phyloP scores from a whole-genome alignment of 306 rosid genomes.

The Luffa aegyptiaca region DNA sequence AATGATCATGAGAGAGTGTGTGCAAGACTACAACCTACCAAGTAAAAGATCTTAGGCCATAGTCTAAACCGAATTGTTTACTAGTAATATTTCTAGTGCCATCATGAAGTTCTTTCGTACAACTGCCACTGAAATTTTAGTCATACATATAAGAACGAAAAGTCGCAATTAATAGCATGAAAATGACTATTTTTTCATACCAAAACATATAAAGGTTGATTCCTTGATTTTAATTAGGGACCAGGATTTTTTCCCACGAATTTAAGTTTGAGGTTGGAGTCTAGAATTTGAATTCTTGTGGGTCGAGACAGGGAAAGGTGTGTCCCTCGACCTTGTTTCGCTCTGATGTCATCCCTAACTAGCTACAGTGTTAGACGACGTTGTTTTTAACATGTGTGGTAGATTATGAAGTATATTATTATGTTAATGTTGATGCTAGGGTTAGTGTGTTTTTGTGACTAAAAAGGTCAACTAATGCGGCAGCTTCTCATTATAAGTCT shows the following conservation, averaged over 20 bases:
- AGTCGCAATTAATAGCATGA: background rate
- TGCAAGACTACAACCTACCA: background rate
- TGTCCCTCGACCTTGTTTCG: background rate
- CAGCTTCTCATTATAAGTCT: background rate
- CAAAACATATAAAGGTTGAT: no score
- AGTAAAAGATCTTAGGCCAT: background rate
- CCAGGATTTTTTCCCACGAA: no score
- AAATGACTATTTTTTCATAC: background rate
- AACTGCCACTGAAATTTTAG: background rate
- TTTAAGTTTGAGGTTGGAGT: no score
- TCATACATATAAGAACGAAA: background rate
- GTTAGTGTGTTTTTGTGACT: background rate
- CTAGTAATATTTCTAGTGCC: background rate
- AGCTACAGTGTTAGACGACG: background rate
- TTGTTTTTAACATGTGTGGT: background rate
- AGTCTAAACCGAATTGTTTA: background rate
- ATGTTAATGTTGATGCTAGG: background rate
- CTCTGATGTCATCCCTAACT: background rate
- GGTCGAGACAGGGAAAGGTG: background rate
- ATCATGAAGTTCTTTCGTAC: background rate
- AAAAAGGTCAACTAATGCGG: constrained; percentile 10
- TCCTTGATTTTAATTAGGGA: no score
- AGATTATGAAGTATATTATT: background rate
- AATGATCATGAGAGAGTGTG: background rate
- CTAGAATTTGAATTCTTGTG: no score